These are phyloP conservation scores for Starmerella ratchasimensis DNA, from an alignment of 805 yeast genomes.

Conservation along the genomic window DNA sequence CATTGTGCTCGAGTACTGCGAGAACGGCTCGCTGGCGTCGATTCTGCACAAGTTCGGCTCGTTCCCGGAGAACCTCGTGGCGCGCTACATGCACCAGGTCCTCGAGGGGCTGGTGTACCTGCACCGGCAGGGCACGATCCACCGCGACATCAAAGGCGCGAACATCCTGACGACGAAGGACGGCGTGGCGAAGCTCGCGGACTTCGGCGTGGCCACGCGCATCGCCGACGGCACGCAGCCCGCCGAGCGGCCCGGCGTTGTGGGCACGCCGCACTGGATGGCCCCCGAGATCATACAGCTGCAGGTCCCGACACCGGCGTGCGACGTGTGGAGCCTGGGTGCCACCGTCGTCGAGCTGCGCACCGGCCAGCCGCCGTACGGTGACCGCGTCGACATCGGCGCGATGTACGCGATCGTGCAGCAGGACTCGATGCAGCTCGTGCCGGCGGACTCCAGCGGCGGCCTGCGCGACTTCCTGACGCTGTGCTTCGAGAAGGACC, in stretches of 20 bases:
- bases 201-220: conserved; percentile 59
- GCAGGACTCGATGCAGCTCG: conserved; percentile 42
- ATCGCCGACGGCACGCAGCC: conserved; percentile 16
- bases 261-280: conserved; percentile 97
- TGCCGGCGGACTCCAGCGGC: conserved; percentile 38
- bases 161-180: conserved; percentile 48
- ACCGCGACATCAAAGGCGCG: conserved; percentile 66
- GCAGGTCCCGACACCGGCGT: conserved; percentile 61
- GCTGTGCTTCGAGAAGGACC: conserved; percentile 61
- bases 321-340: conserved; percentile 78
- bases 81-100: conserved; percentile 39
- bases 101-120: conserved; percentile 48
- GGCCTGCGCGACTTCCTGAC: conserved; percentile 43
- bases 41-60: conserved; percentile 39
- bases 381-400: conserved; percentile 59
- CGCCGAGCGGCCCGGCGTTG: conserved; percentile 25
- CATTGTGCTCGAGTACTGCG: conserved; percentile 48
- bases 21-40: conserved; percentile 52
- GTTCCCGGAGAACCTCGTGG: conserved; percentile 41
- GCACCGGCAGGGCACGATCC: conserved; percentile 62
- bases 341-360: conserved; percentile 84
- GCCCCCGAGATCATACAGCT: conserved; percentile 88
- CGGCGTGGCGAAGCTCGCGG: conserved; percentile 58
- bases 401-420: conserved; percentile 74
- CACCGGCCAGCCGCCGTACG: conserved; percentile 80